Conservation (phyloP, 2,329 filamentous ascomycete genomes). For the Neonectria faginata region DNA sequence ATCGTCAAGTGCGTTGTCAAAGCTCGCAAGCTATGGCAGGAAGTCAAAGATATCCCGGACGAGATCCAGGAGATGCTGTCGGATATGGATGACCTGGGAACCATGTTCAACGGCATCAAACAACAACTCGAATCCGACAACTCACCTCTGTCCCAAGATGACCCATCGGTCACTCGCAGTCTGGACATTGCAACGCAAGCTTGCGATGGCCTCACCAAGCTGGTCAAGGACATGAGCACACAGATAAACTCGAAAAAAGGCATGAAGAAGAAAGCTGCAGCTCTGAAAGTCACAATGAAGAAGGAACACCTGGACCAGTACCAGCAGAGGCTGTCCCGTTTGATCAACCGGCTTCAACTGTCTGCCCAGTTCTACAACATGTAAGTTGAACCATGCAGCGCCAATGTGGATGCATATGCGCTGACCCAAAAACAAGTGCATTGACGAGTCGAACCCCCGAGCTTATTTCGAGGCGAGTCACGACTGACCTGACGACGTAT, state of each 20-base stretch:
- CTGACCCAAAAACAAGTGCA: conserved; percentile 27
- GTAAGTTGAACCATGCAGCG: conserved; percentile 26
- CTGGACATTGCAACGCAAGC: conserved; percentile 28
- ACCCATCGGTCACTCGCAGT: conserved; percentile 12
- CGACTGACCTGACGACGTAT: conserved; percentile 20
- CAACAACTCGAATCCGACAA: conserved; percentile 28
- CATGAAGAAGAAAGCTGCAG: conserved; percentile 32
- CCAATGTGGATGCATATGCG: not conserved
- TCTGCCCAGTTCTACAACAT: conserved; percentile 35
- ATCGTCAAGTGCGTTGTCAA: conserved; percentile 40
- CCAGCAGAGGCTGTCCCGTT: conserved; percentile 29
- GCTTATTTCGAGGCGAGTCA: conserved; percentile 25
- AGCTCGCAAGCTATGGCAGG: conserved; percentile 40
- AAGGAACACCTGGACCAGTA: conserved; percentile 36
- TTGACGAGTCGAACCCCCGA: conserved; percentile 34
- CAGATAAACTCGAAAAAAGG: conserved; percentile 31
- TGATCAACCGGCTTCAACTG: conserved; percentile 32
- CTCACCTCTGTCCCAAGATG: conserved; percentile 15
- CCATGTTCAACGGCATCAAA: conserved; percentile 34
- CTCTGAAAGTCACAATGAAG: conserved; percentile 36
- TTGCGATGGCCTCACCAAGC: conserved; percentile 25
- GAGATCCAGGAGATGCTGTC: conserved; percentile 38
- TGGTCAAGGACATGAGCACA: conserved; percentile 32
- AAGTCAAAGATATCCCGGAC: conserved; percentile 40
- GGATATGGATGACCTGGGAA: conserved; percentile 29